Evolutionary conservation across 1,284 basidiomycete genomes (phyloP).

Genomic region (Moniliella sp.): DNA sequence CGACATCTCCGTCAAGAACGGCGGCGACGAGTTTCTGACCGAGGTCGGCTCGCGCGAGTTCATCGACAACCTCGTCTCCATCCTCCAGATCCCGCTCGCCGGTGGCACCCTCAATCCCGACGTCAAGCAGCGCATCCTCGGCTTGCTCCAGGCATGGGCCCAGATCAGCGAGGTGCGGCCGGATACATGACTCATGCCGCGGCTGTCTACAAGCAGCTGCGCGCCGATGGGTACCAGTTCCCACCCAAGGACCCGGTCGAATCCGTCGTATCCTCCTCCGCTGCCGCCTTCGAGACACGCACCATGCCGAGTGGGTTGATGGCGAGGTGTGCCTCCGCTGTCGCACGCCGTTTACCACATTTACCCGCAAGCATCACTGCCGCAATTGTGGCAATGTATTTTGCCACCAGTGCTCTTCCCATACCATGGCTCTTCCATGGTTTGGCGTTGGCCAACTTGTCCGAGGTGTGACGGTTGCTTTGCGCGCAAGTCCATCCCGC

Average conservation of each 20-base stretch:
- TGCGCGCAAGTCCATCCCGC: constrained; percentile 8
- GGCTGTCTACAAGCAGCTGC: constrained; percentile 23
- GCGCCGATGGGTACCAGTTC: constrained; percentile 49
- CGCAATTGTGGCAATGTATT: constrained; percentile 96
- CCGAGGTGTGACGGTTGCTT: constrained; percentile 67
- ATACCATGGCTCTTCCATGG: constrained; percentile 63
- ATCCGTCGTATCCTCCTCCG: not conserved
- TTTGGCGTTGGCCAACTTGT: constrained; percentile 84
- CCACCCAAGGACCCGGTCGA: constrained; percentile 48
- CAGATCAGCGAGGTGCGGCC: constrained; percentile 64
- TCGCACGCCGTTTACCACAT: constrained; percentile 72
- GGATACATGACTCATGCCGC: constrained; percentile 17
- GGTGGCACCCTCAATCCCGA: no score
- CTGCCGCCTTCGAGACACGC: constrained; percentile 27
- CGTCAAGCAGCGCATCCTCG: constrained; percentile 59
- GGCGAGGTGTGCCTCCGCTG: constrained; percentile 84
- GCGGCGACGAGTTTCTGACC: constrained; percentile 66
- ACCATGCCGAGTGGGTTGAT: constrained; percentile 80
- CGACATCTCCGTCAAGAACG: constrained; percentile 90
- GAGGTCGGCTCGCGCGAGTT: constrained; percentile 52
- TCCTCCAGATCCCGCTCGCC: no score
- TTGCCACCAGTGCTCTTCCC: constrained; percentile 76
- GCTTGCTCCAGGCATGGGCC: constrained; percentile 75
- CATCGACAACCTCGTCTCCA: constrained; percentile 69
- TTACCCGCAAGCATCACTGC: constrained; percentile 94